Base-by-base conservation (phyloP, 2,329 filamentous ascomycete species). In the Xylariaceae sp. region DNA sequence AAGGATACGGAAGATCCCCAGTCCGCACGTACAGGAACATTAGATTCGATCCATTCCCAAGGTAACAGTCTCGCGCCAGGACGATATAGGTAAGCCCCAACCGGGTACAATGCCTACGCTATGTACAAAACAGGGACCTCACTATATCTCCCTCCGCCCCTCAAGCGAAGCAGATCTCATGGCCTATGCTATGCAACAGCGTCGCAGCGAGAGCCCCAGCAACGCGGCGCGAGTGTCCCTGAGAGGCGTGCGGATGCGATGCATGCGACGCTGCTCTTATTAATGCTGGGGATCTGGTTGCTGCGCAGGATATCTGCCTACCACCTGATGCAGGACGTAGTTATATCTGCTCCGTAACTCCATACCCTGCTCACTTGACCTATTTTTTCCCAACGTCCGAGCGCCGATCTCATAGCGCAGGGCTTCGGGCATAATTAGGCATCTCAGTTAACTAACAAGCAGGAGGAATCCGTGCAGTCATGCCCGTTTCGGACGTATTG, bases 161-260 rank as follows among this genome's bases (percentile, higher is more conserved):
- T n/a, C 42, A 50, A 51, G 47, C 49, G 41, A 44, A 43, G 45
- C 37, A 48, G 19, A 52, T 47, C 43, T 41, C 39, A 41, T 41
- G 39, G 16, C 15, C 19, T 29, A 18, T 22, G 43, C 19, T 13
- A 42, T 29, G 22, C 47, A 18, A 41, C n/a, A 16, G 21, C 48
- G 37, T 44, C 37, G 47, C 46, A 49, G 34, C 46, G 34, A 53
- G 50, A 16, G 41, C 16, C 36, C 46, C 32, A 37, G 41, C 48
- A 53, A 42, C 15, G 13, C 40, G 41, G 41, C 15, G 22, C 41
- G 12, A 43, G 18, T 37, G 34, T 41, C 19, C 13, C 18, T 41
- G 39, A 41, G 39, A 37, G 34, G 34, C 5, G 34, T n/a, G 4
- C 15, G 15, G 10, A 37, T 16, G 34, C 34, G 34, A 37, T 37